Percentiles rank a stretch among this genome's conserved stretches.
Conservation (phyloP, 108 stramenopile species). For the Epipyxis sp. region DNA sequence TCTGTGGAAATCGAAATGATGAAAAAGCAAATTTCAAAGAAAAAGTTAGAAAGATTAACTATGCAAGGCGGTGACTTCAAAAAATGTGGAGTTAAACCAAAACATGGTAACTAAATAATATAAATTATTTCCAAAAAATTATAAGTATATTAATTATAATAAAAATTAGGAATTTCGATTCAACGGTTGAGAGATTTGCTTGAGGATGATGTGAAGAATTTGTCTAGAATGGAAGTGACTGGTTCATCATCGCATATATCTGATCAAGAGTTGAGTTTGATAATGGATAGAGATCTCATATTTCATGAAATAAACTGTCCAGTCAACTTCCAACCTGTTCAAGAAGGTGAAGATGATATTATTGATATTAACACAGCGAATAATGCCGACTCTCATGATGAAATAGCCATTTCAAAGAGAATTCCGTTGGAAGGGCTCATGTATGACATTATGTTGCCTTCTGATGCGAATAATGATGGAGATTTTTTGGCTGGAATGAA, state of each 20-base stretch:
- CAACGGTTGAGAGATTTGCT: conserved; percentile 68
- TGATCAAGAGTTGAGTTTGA: conserved; percentile 77
- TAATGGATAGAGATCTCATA: conserved; percentile 74
- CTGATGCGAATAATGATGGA: too few relatives aligned
- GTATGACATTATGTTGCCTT: conserved; percentile 37
- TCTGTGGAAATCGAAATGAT: conserved; percentile 98
- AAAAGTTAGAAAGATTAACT: conserved; percentile 91
- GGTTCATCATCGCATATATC: conserved; percentile 56
- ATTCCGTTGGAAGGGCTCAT: conserved; percentile 44
- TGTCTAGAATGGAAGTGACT: conserved; percentile 60
- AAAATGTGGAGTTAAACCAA: conserved; percentile 72
- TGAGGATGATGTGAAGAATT: conserved; percentile 79
- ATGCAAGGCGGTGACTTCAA: conserved; percentile 91
- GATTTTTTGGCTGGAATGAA: too few relatives aligned
- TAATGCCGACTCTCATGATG: not conserved
- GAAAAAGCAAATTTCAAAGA: conserved; percentile 80
- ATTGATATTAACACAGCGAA: not conserved
- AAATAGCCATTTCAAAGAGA: not conserved
- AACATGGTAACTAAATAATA: too few relatives aligned
- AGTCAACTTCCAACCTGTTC: not conserved
- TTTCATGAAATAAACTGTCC: conserved; percentile 53
- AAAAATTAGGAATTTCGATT: not conserved
- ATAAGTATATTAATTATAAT: too few relatives aligned
- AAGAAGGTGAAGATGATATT: not conserved
- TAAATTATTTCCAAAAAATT: too few relatives aligned